A percentile compares a stretch with the other conserved stretches of the same genome.
Conservation (phyloP, 129 eudicot species). For the Erigeron canadensis region DNA sequence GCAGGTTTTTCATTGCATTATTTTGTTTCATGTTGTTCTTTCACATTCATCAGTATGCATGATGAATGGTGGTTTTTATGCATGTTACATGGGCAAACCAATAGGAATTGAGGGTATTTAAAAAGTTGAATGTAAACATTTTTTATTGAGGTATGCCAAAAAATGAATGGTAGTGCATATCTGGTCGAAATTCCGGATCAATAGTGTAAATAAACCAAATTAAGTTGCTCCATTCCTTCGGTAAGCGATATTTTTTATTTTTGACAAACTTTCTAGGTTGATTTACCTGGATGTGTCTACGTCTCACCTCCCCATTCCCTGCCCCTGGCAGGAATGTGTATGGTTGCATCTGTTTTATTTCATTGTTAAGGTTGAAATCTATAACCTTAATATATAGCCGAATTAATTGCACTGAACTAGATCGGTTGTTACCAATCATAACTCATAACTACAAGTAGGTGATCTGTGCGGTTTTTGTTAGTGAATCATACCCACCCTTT, state of each 20-base stretch:
- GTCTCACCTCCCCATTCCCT: no score
- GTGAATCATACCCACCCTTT: not conserved
- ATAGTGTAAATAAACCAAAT: no score
- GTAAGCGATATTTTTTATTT: no score
- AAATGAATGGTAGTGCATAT: not conserved
- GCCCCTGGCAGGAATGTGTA: no score
- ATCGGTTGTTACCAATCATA: not conserved
- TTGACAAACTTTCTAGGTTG: no score
- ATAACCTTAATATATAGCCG: no score
- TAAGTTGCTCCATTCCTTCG: no score
- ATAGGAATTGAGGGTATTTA: not conserved
- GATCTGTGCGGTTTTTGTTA: not conserved
- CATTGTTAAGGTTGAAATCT: no score
- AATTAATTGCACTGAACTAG: no score
- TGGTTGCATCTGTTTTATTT: no score
- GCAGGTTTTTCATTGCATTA: conserved; percentile 48
- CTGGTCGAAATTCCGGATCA: no score
- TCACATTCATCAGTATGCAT: not conserved
- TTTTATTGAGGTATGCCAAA: not conserved
- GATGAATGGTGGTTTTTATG: not conserved
- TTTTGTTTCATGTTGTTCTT: not conserved
- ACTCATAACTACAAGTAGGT: not conserved
- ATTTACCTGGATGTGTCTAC: no score
- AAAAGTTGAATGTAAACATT: not conserved
- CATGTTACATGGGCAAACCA: not conserved